These are phyloP conservation scores for Myriosclerotinia curreyana DNA, from an alignment of 2,329 filamentous ascomycete genomes.

Conservation along the genomic window DNA sequence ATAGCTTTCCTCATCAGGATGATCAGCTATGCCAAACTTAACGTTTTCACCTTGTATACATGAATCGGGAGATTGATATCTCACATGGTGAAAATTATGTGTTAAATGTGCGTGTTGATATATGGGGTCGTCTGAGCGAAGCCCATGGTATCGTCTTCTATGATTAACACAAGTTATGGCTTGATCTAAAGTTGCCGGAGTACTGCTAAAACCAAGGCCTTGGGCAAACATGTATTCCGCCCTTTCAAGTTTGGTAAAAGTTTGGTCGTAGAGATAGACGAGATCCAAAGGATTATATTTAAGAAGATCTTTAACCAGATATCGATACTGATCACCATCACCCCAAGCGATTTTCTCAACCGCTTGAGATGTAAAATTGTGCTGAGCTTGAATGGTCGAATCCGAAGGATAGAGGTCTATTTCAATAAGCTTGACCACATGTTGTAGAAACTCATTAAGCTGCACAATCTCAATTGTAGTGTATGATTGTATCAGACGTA, in stretches of 20 bases:
- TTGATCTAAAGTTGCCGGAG: constrained; percentile 32
- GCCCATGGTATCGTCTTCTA: constrained; percentile 4
- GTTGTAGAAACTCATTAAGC: constrained; percentile 35
- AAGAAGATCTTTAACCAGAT: constrained; percentile 33
- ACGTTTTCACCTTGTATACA: constrained; percentile 14
- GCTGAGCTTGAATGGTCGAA: constrained; percentile 33
- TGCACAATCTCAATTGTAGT: constrained; percentile 34
- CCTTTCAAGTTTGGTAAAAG: constrained; percentile 34
- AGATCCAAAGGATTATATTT: constrained; percentile 35
- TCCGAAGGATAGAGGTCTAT: constrained; percentile 37
- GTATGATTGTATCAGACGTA: constrained; percentile 35
- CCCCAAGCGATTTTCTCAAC: constrained; percentile 38
- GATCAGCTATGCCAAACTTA: constrained; percentile 18
- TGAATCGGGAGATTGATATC: constrained; percentile 5
- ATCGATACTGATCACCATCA: constrained; percentile 31
- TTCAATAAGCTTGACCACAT: constrained; percentile 34
- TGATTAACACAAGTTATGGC: constrained; percentile 6
- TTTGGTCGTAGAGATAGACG: constrained; percentile 35
- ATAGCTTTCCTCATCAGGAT: constrained; percentile 9
- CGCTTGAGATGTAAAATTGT: constrained; percentile 29
- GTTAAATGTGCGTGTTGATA: background rate
- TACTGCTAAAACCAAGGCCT: constrained; percentile 31
- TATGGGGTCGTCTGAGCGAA: background rate
- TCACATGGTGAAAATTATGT: background rate
- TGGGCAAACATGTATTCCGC: constrained; percentile 32